A percentile compares a stretch with the other conserved stretches of the same genome.
These are phyloP conservation scores for Geosmithia putterillii DNA, from an alignment of 2,329 filamentous ascomycete genomes.

Conservation along the genomic window DNA sequence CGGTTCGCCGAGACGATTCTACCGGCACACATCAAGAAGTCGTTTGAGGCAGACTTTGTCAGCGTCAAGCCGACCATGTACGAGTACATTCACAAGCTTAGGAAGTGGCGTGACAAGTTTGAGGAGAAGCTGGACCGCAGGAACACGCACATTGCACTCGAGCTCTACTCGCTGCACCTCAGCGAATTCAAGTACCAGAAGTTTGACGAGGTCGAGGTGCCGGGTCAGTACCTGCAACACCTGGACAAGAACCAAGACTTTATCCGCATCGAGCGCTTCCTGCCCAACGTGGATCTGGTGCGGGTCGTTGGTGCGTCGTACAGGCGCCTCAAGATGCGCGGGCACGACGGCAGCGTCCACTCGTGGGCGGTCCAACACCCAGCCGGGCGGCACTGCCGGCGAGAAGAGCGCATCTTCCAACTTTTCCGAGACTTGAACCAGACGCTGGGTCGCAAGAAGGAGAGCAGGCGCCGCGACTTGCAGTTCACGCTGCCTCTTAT, in stretches of 20 bases:
- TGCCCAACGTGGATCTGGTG: constrained; percentile 88
- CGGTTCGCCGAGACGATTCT: constrained; percentile 94
- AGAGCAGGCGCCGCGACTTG: constrained; percentile 82
- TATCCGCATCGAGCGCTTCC: constrained; percentile 89
- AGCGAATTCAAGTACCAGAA: constrained; percentile 97
- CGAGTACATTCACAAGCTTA: constrained; percentile 94
- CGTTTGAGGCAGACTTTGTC: constrained; percentile 97
- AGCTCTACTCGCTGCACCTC: constrained; percentile 78
- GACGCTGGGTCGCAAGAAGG: constrained; percentile 81
- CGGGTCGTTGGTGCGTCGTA: constrained; percentile 86
- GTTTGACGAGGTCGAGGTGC: constrained; percentile 96
- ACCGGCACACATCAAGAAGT: constrained; percentile 85
- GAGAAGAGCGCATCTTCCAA: constrained; percentile 91
- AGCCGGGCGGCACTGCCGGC: constrained; percentile 77
- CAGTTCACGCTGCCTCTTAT: constrained; percentile 95
- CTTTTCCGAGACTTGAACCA: constrained; percentile 97
- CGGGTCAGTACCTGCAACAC: constrained; percentile 91
- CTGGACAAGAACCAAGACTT: constrained; percentile 99
- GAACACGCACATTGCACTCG: constrained; percentile 59
- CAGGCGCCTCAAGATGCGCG: constrained; percentile 86
- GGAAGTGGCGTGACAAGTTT: constrained; percentile 93
- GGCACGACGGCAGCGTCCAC: constrained; percentile 95
- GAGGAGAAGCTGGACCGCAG: constrained; percentile 93
- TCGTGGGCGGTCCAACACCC: constrained; percentile 94
- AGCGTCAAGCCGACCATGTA: constrained; percentile 91